Evolutionary conservation across 192 early-diverging fungal genomes (phyloP), one percentile per base, ranked within the genome.

Genomic region (Oehlia diaphana): DNA sequence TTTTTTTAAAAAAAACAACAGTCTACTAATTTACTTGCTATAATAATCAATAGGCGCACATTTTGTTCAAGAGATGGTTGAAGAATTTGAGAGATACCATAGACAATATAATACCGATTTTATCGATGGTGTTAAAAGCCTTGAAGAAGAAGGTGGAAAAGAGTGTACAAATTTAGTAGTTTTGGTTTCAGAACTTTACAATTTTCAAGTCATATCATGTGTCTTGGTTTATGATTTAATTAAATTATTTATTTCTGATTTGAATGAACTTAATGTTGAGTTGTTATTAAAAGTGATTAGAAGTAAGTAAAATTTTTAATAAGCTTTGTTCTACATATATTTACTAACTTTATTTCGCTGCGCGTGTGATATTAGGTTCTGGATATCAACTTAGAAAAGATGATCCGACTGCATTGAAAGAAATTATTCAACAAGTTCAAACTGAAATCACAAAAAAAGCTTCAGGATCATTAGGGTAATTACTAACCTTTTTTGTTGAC

Each of bases 321-420:
- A 28, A 39, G 37, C 0, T 39, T 39, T 70, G 19, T 58, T 58
- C 0, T 50, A 16, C 50, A 58, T 58, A 58, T 50, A 58, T 58
- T 19, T 58, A 1, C 50, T 58, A 19, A 70, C 9, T 5, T 21
- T 35, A 19, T 37, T 68, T 16, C 33, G 16, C 33, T 67, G 2
- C 9, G 3, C 31, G 4, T 23, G 21, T 42, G n/a, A 35, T 9
- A 44, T 78, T 47, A 87, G 86, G 92, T 19, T 93, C 89, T 64
- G 98, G 97, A 37, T 85, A 89, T 69, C 93, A 97, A 86, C 87
- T 99, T 72, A 90, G 96, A 63, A 82, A 88, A 39, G 98, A 99
- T 87, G 98, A 99, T 82, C 96, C 98, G 23, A 83, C 91, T 14
- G 89, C 94, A 3, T 86, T 99, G 47, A 97, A 97, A 84, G 95